Conservation (phyloP, 495 filamentous ascomycete species). For the Talaromyces ruber region DNA sequence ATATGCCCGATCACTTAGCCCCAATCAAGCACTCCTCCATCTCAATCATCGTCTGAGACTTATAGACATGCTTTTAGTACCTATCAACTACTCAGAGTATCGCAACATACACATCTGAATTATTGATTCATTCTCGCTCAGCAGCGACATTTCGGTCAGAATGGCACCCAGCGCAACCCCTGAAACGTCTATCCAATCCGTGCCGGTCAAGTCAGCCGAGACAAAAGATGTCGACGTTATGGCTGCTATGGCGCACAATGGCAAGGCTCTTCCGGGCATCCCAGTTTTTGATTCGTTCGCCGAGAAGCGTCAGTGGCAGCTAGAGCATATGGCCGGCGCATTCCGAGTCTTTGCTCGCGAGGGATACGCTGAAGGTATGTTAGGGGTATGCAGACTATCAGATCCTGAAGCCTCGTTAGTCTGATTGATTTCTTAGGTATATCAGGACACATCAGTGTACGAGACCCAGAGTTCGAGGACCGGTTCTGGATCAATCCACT, state of each 20-base stretch:
- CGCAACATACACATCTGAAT: neutral
- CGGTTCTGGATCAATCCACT: conserved; percentile 24
- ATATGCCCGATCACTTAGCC: neutral
- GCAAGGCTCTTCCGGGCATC: conserved; percentile 23
- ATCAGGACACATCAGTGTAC: conserved; percentile 23
- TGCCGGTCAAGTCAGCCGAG: neutral
- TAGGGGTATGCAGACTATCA: conserved; percentile 1
- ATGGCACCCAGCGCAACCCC: neutral
- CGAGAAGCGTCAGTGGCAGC: conserved; percentile 36
- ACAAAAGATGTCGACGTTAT: conserved; percentile 5
- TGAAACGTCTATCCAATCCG: neutral
- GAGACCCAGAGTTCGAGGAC: conserved; percentile 20
- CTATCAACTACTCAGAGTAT: neutral
- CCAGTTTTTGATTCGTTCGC: conserved; percentile 33
- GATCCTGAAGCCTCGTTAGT: neutral
- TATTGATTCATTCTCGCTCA: neutral
- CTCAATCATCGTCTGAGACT: neutral
- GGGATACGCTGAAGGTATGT: conserved; percentile 23
- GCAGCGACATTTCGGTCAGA: neutral
- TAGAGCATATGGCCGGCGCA: conserved; percentile 39
- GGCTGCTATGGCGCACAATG: conserved; percentile 9
- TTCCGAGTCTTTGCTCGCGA: conserved; percentile 23
- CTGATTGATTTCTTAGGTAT: conserved; percentile 4
- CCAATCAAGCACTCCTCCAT: neutral
- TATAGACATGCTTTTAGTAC: neutral